Percentiles rank a stretch among this genome's conserved stretches.
Conservation (phyloP, 106 monocot species). For the Platanthera zijinensis region DNA sequence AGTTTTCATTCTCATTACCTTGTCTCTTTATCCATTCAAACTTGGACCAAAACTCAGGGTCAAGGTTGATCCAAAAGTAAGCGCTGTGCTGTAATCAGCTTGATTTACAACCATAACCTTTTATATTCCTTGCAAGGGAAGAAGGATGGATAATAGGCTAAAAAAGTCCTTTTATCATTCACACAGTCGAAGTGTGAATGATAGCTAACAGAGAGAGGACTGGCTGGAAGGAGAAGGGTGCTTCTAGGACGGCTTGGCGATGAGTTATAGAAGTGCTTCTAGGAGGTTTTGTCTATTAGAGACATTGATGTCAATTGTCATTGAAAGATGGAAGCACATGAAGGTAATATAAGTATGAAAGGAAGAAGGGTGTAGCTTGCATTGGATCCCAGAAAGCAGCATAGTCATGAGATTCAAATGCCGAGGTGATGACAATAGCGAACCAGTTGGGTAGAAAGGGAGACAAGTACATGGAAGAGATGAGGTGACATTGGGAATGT, state of each 20-base stretch:
- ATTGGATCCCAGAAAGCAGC: neutral
- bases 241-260: neutral
- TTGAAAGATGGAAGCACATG: neutral
- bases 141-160: neutral
- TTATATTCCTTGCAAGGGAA: neutral
- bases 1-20: too few relatives aligned
- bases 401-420: neutral
- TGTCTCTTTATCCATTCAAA: neutral
- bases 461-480: neutral
- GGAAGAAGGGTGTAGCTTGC: neutral
- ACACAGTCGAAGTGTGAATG: neutral
- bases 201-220: neutral
- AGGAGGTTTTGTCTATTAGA: neutral
- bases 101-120: neutral
- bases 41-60: neutral
- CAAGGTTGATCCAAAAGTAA: neutral
- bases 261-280: neutral
- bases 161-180: too few relatives aligned
- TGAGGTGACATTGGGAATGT: neutral
- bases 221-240: neutral
- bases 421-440: neutral
- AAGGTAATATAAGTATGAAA: neutral
- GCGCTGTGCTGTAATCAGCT: neutral
- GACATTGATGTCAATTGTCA: neutral
- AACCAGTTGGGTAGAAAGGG: neutral